Conservation (phyloP, 495 filamentous ascomycete genomes). For the Opeltia flavorubescens region DNA sequence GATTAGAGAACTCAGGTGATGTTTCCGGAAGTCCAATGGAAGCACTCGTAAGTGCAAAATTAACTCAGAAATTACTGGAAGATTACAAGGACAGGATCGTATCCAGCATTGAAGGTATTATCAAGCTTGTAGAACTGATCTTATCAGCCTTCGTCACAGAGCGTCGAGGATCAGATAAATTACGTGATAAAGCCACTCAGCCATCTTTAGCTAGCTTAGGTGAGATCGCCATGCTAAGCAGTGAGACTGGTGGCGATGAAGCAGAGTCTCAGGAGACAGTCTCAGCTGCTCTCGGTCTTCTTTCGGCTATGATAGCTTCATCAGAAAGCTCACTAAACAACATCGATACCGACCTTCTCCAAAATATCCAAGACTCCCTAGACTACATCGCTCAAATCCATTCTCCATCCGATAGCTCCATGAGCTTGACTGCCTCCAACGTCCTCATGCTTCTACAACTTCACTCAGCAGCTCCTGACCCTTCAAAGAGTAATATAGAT, state of each 20-base stretch:
- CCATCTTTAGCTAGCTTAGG: constrained; percentile 5
- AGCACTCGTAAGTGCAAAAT: constrained; percentile 44
- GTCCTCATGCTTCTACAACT: not conserved
- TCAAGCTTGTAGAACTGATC: constrained; percentile 47
- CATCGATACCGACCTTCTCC: constrained; percentile 29
- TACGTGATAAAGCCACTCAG: constrained; percentile 4
- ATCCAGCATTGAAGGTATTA: constrained; percentile 43
- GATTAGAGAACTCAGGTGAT: not conserved
- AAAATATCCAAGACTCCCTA: constrained; percentile 36
- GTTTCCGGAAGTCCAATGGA: constrained; percentile 16
- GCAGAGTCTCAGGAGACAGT: constrained; percentile 38
- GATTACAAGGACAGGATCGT: constrained; percentile 55
- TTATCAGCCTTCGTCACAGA: constrained; percentile 25
- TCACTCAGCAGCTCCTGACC: not conserved
- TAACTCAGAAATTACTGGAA: constrained; percentile 53
- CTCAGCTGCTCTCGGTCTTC: constrained; percentile 47
- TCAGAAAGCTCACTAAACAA: constrained; percentile 41
- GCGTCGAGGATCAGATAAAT: constrained; percentile 17
- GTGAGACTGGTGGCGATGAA: constrained; percentile 8
- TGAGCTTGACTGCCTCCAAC: constrained; percentile 6
- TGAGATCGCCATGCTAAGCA: constrained; percentile 21
- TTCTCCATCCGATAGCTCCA: not conserved
- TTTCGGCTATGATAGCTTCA: constrained; percentile 52
- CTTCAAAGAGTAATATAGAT: not conserved
- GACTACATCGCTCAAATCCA: constrained; percentile 25